Evolutionary conservation across 192 early-diverging fungal genomes (phyloP), one percentile per base, ranked within the genome.

Genomic region (Coemansia sp.): DNA sequence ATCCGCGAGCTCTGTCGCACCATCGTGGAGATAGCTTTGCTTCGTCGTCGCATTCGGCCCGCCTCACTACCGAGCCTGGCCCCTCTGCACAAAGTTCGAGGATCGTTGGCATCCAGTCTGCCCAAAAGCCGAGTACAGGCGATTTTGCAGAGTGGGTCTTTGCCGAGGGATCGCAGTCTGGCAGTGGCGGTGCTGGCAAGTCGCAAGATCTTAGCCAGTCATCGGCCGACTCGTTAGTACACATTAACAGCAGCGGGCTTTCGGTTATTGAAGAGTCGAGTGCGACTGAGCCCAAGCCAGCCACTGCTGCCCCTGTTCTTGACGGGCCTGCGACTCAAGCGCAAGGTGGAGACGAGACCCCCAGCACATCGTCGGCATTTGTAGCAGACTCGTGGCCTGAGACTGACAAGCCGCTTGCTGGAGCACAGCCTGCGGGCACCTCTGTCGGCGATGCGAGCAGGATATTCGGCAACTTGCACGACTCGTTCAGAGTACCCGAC

Each of bases 61-160:
- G 51, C 51, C 51, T 32, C 29, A 31, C 29, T 12, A 32, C 27
- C 5, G 51, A 54, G 51, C 51, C 51, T 54, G 27, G 51, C 15
- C 15, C 51, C 12, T 54, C 51, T 20, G 42, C 29, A 39, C 40
- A 45, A 20, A 41, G 60, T 4, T 25, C 39, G 38, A 53, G 15
- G 17, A 35, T n/a, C 4, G 35, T 46, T n/a, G 39, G 15, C 24
- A 20, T 31, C 5, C 62, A 64, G 32, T 49, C 49, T 12, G 8
- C 27, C 49, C 64, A 56, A 53, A 67, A 73, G 27, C 32, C 39
- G 9, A 67, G 64, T 58, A 2, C 54, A 2, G 68, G 51, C 15
- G 79, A 82, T 35, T 60, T 70, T 54, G 73, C 70, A 41, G 79
- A 82, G 25, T 82, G 79, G 79, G 73, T 82, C 40, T 69, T 82